These are phyloP conservation scores for Barnettozyma salicaria DNA, from an alignment of 805 yeast genomes.

Conservation along the genomic window DNA sequence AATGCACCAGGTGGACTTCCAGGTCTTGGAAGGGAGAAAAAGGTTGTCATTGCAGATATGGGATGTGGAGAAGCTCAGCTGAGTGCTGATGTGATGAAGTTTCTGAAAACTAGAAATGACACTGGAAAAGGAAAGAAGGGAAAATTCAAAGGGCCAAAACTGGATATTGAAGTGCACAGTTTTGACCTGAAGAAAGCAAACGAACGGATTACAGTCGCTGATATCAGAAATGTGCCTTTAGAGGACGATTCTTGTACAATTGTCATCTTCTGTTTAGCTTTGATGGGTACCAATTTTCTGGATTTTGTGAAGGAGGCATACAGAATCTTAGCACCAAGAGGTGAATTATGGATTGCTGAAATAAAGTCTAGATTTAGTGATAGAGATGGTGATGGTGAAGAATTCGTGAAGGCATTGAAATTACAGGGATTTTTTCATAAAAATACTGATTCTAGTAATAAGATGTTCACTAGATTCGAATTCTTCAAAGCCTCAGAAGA, in stretches of 20 bases:
- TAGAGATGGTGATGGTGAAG: constrained; percentile 65
- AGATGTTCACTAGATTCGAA: constrained; percentile 93
- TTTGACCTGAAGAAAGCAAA: constrained; percentile 90
- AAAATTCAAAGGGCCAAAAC: constrained; percentile 33
- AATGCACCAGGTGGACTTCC: constrained; percentile 97
- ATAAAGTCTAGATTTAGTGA: constrained; percentile 88
- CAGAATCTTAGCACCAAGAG: constrained; percentile 80
- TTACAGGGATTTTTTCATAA: constrained; percentile 81
- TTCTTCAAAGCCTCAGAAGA: constrained; percentile 81
- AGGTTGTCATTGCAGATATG: constrained; percentile 91
- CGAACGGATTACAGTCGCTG: constrained; percentile 92
- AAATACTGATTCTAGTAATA: constrained; percentile 77
- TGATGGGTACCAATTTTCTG: constrained; percentile 95
- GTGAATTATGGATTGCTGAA: constrained; percentile 97
- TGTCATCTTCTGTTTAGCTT: constrained; percentile 88
- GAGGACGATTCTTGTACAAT: constrained; percentile 72
- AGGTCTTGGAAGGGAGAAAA: constrained; percentile 44
- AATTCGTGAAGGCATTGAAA: constrained; percentile 75
- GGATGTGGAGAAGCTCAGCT: constrained; percentile 98
- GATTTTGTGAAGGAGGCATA: constrained; percentile 90
- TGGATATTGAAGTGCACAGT: constrained; percentile 66
- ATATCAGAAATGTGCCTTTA: constrained; percentile 84
- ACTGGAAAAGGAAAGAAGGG: constrained; percentile 26
- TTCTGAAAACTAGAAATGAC: constrained; percentile 32
- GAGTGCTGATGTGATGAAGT: constrained; percentile 55